Conservation (phyloP, 2,329 filamentous ascomycete species). For the Lachnellula cervina region DNA sequence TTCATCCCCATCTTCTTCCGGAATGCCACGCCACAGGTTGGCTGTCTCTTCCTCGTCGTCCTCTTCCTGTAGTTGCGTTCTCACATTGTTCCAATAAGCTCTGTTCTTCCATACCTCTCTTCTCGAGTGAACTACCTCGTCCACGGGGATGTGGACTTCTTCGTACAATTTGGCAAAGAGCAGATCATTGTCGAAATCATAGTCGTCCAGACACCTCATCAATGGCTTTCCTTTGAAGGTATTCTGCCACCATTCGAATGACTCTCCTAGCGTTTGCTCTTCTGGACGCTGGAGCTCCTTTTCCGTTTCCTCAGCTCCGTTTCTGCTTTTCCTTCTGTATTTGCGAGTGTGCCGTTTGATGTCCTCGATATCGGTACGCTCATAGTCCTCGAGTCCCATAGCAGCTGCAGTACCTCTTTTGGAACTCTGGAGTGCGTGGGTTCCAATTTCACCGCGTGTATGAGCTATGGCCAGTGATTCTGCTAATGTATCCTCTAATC, state of each 20-base stretch:
- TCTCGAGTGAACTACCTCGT: not conserved
- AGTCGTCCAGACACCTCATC: slow-evolving; percentile 14
- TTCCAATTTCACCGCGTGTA: not conserved
- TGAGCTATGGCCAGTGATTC: not conserved
- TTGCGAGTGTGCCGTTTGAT: not conserved
- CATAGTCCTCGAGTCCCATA: not conserved
- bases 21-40: not conserved
- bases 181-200: slow-evolving; percentile 5
- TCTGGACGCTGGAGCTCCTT: not conserved
- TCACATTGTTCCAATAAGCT: slow-evolving; percentile 21
- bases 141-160: slow-evolving; percentile 8
- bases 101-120: slow-evolving; percentile 12
- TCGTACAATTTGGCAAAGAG: slow-evolving; percentile 9
- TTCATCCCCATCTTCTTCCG: not conserved
- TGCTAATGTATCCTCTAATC: no score
- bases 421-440: not conserved
- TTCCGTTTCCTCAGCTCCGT: not conserved
- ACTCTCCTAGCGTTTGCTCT: slow-evolving; percentile 10
- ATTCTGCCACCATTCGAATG: slow-evolving; percentile 10
- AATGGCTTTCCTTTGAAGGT: slow-evolving; percentile 16
- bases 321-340: not conserved
- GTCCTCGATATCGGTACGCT: not conserved
- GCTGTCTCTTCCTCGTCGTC: slow-evolving; percentile 3
- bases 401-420: not conserved
- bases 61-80: slow-evolving; percentile 6